Conservation (phyloP, 129 eudicot species). For the Chrysanthemum seticuspe region DNA sequence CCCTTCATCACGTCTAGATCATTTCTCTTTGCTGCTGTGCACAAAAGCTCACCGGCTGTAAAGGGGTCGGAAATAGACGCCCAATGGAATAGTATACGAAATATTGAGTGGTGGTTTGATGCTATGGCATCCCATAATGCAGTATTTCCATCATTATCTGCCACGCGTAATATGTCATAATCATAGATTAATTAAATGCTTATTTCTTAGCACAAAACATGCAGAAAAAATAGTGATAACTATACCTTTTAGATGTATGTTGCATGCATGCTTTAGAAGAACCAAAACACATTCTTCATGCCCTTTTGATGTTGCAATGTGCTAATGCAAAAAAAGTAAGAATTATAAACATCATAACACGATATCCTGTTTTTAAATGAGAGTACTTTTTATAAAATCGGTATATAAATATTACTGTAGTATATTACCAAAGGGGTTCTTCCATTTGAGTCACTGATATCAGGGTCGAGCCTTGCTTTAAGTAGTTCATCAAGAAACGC, state of each 20-base stretch:
- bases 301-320: slow-evolving; percentile 86
- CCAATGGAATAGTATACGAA: slow-evolving; percentile 71
- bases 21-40: slow-evolving; percentile 68
- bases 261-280: slow-evolving; percentile 84
- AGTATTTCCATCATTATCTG: slow-evolving; percentile 76
- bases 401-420: neutral
- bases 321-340: slow-evolving; percentile 43
- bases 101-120: slow-evolving; percentile 69
- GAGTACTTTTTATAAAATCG: neutral
- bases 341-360: neutral
- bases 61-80: slow-evolving; percentile 80
- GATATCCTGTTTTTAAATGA: neutral
- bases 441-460: slow-evolving; percentile 79
- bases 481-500: slow-evolving; percentile 91
- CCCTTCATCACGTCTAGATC: slow-evolving; percentile 60
- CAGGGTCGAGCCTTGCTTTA: slow-evolving; percentile 78
- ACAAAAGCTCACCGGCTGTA: slow-evolving; percentile 74
- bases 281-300: slow-evolving; percentile 92
- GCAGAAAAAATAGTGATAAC: neutral
- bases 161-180: slow-evolving; percentile 16
- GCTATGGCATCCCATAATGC: slow-evolving; percentile 90
- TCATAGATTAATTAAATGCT: neutral
- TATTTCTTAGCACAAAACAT: neutral
- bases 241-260: slow-evolving; percentile 74
- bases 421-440: slow-evolving; percentile 79